Base-by-base conservation (phyloP, 2,329 filamentous ascomycete species). In the Cladosporium cucumerinum region DNA sequence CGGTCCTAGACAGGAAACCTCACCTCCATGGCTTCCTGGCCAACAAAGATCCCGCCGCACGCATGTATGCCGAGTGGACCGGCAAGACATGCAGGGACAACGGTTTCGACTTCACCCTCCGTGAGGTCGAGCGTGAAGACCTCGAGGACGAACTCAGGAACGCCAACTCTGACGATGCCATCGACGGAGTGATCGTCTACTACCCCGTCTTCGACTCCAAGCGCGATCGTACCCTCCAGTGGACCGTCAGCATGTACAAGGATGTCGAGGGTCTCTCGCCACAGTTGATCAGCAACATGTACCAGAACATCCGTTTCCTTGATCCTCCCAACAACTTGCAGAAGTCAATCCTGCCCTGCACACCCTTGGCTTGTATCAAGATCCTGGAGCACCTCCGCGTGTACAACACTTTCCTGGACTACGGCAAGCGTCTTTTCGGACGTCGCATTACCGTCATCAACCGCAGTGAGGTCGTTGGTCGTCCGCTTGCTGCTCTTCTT, bases 231-330 rank as follows among this genome's bases (percentile, higher is more conserved):
- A 98, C 98, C 78, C 87, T 99, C 70, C 94, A 98, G 80, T 93
- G 97, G 81, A 92, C 96, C 3, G 93, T 97, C 64, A 88, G 92
- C 64, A 85, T 97, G 51, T 81, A 86, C 78, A 98, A 99, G 80
- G 95, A 99, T 74, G 94, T 99, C 70, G 95, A 99, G 79, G 95
- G 95, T 39, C 87, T 99, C 65, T 92, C 90, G 72, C 94, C 97
- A 79, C 89, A 89, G 75, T 93, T 98, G 81, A 90, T 98, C 75
- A 93, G 94, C 86, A 99, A 99, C 85, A 97, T 99, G 93, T 99
- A 98, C 81, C 91, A 97, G 83, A 99, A 99, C 81, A 87, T 96
- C 73, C 92, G 95, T 69, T 98, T 93, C 82, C 84, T 99, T 64
- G 95, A 99, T 79, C 82, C 88, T 26, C 89, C 89, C 5, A 78